Percentiles rank a stretch among this genome's conserved stretches.
phyloP scores from a whole-genome alignment of 805 yeast genomes.

The Spathaspora arborariae region DNA sequence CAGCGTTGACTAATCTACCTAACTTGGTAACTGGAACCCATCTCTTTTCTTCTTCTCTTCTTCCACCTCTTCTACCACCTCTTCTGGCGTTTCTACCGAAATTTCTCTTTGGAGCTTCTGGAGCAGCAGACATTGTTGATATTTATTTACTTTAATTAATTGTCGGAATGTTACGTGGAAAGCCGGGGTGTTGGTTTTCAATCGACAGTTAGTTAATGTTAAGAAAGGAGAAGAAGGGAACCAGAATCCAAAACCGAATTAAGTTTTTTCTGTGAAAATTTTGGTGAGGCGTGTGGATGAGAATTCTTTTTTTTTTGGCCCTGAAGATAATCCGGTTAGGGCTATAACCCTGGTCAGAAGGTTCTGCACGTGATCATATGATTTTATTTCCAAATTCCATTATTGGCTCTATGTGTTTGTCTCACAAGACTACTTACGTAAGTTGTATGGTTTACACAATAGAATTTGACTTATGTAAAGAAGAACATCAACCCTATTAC shows the following conservation, averaged over 20 bases:
- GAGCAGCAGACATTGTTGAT: conserved; percentile 47
- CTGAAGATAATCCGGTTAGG: not conserved
- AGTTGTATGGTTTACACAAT: too few species aligned
- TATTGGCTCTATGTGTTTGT: too few species aligned
- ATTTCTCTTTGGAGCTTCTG: conserved; percentile 44
- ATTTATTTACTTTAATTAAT: conserved; percentile 14
- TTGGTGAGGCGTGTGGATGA: not conserved
- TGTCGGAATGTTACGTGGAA: conserved; percentile 71
- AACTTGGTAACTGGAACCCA: conserved; percentile 99
- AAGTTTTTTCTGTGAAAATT: not conserved
- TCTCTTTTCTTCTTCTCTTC: conserved; percentile 93
- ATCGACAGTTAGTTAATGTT: conserved; percentile 38
- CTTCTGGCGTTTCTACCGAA: conserved; percentile 64
- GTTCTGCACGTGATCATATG: not conserved
- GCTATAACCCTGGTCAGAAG: conserved; percentile 2
- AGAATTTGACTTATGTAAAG: too few species aligned
- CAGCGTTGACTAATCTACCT: conserved; percentile 99
- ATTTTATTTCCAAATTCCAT: too few species aligned
- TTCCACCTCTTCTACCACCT: conserved; percentile 55
- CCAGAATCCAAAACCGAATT: conserved; percentile 8
- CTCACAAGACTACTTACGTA: not conserved
- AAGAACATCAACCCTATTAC: too few species aligned
- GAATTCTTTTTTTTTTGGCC: not conserved
- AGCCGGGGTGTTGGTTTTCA: conserved; percentile 69
- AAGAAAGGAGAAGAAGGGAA: conserved; percentile 10